Evolutionary conservation across 768 basidiomycete genomes (phyloP), one percentile per base, ranked within the genome.

Genomic region (Leccinum sublutescens): DNA sequence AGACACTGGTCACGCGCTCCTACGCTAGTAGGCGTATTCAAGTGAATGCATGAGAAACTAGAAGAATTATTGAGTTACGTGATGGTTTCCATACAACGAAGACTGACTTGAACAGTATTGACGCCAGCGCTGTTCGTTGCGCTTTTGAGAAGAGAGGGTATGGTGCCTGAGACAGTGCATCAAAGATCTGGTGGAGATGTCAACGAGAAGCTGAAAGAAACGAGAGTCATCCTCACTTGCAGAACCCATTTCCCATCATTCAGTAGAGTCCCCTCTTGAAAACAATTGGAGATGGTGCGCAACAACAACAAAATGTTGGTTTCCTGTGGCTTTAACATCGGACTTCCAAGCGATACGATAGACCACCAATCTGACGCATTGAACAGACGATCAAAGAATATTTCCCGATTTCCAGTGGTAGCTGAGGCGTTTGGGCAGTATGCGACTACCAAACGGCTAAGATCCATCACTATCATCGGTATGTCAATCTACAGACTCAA

Each of bases 51-150:
- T 2, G 90, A 91, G 57, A 88, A 74, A 68, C 89, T 91, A n/a
- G 9, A 23, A 48, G 31, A 23, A 7, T 54, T 49, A n/a, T 66
- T 60, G 50, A 57, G 54, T 29, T 36, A 29, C 14, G 8, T 21
- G 19, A 43, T 10, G 15, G 59, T 36, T 50, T 52, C 19, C 12
- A 27, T 36, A 33, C 38, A 19, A 58, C 34, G 12, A 17, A 33
- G 17, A 80, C 89, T 66, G 64, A 98, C 96, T 98, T 98, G 76
- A 98, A 87, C 33, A 91, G 73, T 36, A 95, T 75, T 0, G 95
- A 95, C 4, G 90, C 86, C 50, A 95, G 68, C 0, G 93, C 89
- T 4, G 93, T 79, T 31, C 91, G 83, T 52, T 89, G 89, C 4
- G 79, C 76, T 73, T 91, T 95, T 40, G 81, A 83, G 65, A 92